A percentile compares a stretch with the other conserved stretches of the same genome.
Evolutionary conservation across 257 asterid species (phyloP).

Genomic region (Sherardia arvensis): DNA sequence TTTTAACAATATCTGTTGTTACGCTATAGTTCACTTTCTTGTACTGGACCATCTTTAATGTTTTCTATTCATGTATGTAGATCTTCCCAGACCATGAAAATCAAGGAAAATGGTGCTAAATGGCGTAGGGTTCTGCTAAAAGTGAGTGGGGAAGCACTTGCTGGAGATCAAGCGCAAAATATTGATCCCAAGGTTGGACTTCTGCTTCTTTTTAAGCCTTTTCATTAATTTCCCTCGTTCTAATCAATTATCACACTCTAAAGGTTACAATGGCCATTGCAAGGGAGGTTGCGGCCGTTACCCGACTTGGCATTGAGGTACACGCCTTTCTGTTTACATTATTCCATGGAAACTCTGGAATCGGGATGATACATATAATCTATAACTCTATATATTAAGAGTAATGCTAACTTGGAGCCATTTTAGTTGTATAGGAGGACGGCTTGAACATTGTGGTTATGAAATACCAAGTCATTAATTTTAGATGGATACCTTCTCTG

Average conservation of each 20-base stretch:
- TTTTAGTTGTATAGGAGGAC: background rate
- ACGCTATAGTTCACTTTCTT: too few species aligned
- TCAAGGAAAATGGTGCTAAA: constrained; percentile 43
- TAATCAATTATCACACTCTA: background rate
- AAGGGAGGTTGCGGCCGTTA: constrained; percentile 92
- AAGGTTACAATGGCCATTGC: constrained; percentile 95
- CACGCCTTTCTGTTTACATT: background rate
- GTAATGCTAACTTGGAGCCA: background rate
- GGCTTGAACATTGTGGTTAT: background rate
- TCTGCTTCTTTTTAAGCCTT: background rate
- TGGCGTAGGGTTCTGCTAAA: constrained; percentile 97
- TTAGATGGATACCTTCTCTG: background rate
- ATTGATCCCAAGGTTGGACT: constrained; percentile 87
- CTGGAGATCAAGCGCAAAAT: constrained; percentile 85
- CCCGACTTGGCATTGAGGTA: constrained; percentile 92
- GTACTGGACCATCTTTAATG: too few species aligned
- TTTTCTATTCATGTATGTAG: constrained; percentile 25
- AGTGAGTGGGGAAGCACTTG: constrained; percentile 99
- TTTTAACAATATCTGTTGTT: background rate
- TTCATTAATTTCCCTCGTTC: background rate
- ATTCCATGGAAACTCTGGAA: background rate
- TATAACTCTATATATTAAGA: background rate
- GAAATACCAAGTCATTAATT: too few species aligned
- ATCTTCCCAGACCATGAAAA: constrained; percentile 41
- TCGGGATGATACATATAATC: too few species aligned